Conservation (phyloP, 139 green algal species). For the Haematococcus lacustris region DNA sequence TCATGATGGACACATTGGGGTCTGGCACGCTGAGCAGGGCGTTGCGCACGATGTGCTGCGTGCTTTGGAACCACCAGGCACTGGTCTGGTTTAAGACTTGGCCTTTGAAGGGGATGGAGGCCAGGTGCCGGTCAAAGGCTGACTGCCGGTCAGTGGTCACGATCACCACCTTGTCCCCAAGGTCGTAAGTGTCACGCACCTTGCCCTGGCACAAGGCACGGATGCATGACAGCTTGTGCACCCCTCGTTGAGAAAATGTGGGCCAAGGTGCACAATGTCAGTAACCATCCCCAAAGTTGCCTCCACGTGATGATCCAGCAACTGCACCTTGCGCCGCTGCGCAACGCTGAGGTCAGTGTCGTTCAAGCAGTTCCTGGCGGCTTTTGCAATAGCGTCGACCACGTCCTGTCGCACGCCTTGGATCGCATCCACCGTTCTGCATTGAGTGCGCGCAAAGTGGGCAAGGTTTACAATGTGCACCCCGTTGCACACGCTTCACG, state of each 20-base stretch:
- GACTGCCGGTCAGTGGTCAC: slow-evolving; percentile 94
- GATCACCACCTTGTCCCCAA: slow-evolving; percentile 82
- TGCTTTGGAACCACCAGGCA: slow-evolving; percentile 92
- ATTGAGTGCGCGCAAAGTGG: too few species aligned
- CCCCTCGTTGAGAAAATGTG: neutral
- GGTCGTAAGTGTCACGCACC: slow-evolving; percentile 93
- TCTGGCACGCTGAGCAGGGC: slow-evolving; percentile 77
- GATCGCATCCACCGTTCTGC: slow-evolving; percentile 44
- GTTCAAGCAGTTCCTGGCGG: slow-evolving; percentile 41
- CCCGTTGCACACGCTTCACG: too few species aligned
- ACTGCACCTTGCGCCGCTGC: neutral
- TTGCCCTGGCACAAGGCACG: slow-evolving; percentile 62
- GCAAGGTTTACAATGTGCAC: too few species aligned
- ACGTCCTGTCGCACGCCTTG: slow-evolving; percentile 47
- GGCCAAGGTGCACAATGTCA: neutral
- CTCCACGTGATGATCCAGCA: neutral
- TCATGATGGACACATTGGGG: slow-evolving; percentile 91
- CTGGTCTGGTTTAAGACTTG: slow-evolving; percentile 94
- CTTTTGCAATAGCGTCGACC: slow-evolving; percentile 50
- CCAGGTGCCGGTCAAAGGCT: slow-evolving; percentile 93
- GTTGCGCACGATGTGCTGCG: slow-evolving; percentile 81
- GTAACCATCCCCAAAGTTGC: neutral
- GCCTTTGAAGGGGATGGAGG: slow-evolving; percentile 92
- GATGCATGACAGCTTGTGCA: neutral
- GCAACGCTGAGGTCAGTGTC: slow-evolving; percentile 46